phyloP scores from a whole-genome alignment of 805 yeast genomes.

The Hanseniaspora meyeri region DNA sequence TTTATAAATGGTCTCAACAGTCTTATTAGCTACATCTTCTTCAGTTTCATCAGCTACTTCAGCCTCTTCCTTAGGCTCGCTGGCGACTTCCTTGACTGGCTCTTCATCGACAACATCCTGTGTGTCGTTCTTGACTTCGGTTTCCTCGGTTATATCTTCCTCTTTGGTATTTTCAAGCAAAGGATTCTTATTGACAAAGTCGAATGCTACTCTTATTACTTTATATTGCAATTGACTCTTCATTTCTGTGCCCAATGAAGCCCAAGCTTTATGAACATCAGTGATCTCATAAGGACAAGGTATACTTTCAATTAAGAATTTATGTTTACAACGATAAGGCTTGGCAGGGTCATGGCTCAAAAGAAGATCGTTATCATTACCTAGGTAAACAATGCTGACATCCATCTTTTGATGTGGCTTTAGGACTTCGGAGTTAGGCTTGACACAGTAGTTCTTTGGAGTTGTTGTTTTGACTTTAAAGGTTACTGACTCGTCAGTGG shows the following conservation, averaged over 20 bases:
- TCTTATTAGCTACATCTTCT: constrained; percentile 1
- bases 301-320: constrained; percentile 77
- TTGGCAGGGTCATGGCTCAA: constrained; percentile 33
- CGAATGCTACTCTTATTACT: constrained; percentile 53
- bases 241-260: constrained; percentile 50
- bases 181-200: not conserved
- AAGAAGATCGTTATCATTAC: constrained; percentile 47
- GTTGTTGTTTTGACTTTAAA: constrained; percentile 98
- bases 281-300: constrained; percentile 54
- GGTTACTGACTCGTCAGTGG: constrained; percentile 51
- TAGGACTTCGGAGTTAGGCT: constrained; percentile 82
- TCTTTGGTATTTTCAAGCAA: not conserved
- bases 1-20: constrained; percentile 6
- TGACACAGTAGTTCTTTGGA: constrained; percentile 86
- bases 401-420: constrained; percentile 61
- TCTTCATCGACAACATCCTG: not conserved
- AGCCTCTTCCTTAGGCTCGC: too few relatives aligned
- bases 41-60: not conserved
- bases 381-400: constrained; percentile 77
- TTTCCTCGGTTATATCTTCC: not conserved
- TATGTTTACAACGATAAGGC: constrained; percentile 71
- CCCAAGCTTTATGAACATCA: constrained; percentile 64
- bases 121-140: not conserved
- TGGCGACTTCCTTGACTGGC: not conserved
- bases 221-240: constrained; percentile 46